phyloP scores from a whole-genome alignment of 2,329 filamentous ascomycete genomes.

The Cercospora sp. region DNA sequence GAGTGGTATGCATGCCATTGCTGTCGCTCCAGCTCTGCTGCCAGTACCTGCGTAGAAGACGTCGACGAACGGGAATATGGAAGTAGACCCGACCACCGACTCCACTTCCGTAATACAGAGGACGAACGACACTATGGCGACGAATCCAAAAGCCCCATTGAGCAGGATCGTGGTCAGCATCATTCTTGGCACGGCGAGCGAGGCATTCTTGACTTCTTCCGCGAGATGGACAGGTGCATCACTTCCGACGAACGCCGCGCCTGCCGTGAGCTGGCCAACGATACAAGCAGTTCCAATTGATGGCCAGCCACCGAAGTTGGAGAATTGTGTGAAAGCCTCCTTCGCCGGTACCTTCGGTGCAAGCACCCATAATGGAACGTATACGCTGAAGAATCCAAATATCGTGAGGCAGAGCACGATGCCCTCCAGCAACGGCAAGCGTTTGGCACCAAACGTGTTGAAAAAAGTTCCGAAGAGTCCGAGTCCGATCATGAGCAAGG shows the following conservation, averaged over 20 bases:
- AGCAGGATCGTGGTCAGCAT: conserved; percentile 48
- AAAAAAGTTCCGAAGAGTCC: conserved; percentile 21
- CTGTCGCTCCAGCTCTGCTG: conserved; percentile 16
- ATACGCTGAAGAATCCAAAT: conserved; percentile 53
- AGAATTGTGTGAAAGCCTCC: conserved; percentile 48
- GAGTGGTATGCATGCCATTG: conserved; percentile 19
- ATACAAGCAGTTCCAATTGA: conserved; percentile 47
- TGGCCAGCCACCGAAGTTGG: conserved; percentile 46
- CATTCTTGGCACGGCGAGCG: conserved; percentile 45
- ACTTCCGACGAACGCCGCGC: conserved; percentile 14
- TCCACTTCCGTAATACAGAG: conserved; percentile 45
- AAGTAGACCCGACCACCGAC: conserved; percentile 19
- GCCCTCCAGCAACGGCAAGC: conserved; percentile 44
- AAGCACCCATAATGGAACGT: conserved; percentile 49
- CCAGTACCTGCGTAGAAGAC: conserved; percentile 32
- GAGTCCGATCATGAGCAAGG: conserved; percentile 25
- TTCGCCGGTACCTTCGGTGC: conserved; percentile 51
- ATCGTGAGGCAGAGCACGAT: conserved; percentile 51
- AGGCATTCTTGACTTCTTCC: conserved; percentile 33
- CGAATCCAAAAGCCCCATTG: conserved; percentile 49
- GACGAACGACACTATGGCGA: conserved; percentile 43
- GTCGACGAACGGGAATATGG: conserved; percentile 38
- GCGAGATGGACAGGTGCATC: conserved; percentile 26
- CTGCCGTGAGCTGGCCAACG: conserved; percentile 39
- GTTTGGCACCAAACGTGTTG: conserved; percentile 37